Conservation (phyloP, 2,329 filamentous ascomycete genomes). For the Camptophora hylomeconis region DNA sequence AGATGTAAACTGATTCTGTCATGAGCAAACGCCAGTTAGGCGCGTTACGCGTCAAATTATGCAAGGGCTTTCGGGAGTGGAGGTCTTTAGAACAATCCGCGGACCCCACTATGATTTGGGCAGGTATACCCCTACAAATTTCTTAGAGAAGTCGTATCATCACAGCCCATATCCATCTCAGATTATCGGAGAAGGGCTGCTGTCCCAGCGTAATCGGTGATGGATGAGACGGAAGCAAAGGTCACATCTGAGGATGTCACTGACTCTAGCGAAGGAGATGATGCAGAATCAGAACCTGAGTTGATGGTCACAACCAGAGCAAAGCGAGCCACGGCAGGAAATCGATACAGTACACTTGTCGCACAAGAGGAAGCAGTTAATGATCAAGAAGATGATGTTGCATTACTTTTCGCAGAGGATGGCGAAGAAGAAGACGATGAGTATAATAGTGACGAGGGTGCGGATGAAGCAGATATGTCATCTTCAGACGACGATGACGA, state of each 20-base stretch:
- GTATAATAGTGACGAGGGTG: conserved; percentile 34
- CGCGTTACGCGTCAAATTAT: no score
- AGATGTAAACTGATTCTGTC: no score
- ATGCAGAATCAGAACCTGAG: conserved; percentile 34
- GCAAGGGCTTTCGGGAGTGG: no score
- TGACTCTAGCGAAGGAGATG: conserved; percentile 21
- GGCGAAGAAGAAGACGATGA: conserved; percentile 41
- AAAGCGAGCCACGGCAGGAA: conserved; percentile 70
- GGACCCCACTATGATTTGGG: no score
- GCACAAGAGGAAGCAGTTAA: conserved; percentile 59
- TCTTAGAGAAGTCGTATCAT: no score
- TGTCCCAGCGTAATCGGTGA: no score
- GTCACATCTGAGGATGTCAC: conserved; percentile 16
- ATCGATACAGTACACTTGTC: conserved; percentile 66
- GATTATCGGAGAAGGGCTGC: no score
- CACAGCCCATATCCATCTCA: no score
- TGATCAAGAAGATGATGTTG: conserved; percentile 33
- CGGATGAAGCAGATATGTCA: conserved; percentile 71
- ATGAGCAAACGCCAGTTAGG: no score
- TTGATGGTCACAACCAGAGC: conserved; percentile 62
- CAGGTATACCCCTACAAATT: no score
- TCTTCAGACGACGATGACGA: conserved; percentile 76
- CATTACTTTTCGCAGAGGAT: conserved; percentile 65
- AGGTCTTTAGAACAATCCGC: no score
- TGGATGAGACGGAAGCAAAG: conserved; percentile 2